Evolutionary conservation across 805 yeast genomes (phyloP), one percentile per base, ranked within the genome.

Genomic region (Ogataea salicorniae): DNA sequence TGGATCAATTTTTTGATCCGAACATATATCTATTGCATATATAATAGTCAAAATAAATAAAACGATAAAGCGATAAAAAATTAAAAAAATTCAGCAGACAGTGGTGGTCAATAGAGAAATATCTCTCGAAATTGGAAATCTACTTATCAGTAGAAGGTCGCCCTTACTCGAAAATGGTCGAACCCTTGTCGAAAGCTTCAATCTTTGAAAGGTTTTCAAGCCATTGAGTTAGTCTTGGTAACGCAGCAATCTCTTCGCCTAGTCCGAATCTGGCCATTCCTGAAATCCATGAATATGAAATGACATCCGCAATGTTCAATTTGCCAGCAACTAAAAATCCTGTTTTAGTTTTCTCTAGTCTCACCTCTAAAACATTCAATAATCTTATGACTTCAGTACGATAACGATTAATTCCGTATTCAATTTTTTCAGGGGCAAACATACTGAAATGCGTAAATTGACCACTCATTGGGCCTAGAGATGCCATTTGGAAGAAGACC

Each of bases 281-380:
- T 13, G 43, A 41, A 29, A 73, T 66, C 85, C 84, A 80, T 2
- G 78, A 72, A 50, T 64, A 70, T 5, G 71, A 60, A 11, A 72
- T 70, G 40, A 80, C 62, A 61, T 84, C 92, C 5, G 86, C 86
- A 53, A 79, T 72, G 14, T 81, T 69, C 42, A 81, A 57, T 44
- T 75, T 78, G 51, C 77, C 77, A 39, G 87, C 85, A 44, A 80
- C 87, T 23, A 83, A 65, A 64, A 66, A 84, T 1, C 83, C 84
- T 11, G 67, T 64, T 39, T 63, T 61, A 56, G 74, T 80, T 45
- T 72, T 64, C 38, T 65, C 63, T 55, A 82, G 66, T 59, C 76
- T 73, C 37, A 64, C 69, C 53, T 82, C 83, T 50, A 73, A 62
- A 33, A 82, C 86, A 8, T 77, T 74, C 52, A 72, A 74, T 39